Evolutionary conservation across 805 yeast genomes (phyloP), one percentile per base, ranked within the genome.

Genomic region (Brettanomyces sp.): DNA sequence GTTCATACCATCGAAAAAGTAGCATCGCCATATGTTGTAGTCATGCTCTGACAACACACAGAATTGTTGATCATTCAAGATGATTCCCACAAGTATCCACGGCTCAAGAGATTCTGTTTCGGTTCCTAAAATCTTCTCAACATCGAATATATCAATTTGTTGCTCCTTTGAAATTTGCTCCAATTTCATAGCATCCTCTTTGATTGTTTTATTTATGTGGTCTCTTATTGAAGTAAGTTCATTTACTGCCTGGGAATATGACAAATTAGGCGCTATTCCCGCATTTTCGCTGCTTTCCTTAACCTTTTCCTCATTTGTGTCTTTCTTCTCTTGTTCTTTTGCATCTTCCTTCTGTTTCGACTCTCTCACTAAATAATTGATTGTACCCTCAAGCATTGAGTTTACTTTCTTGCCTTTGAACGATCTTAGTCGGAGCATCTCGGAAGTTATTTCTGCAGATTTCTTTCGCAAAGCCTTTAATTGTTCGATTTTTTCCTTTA

Each of bases 61-160:
- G 47, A 63, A 69, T 22, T 59, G 59, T 4, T 51, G 46, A 8
- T 63, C 60, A 36, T 55, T 59, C 9, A 69, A 39, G 3, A 70
- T 56, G 3, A 66, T 62, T 23, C 74, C 74, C 11, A 58, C 56
- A 3, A 71, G 50, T 5, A 68, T 44, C 59, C 68, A 69, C 4
- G 73, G 71, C 25, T 69, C 72, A 11, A 60, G 40, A 12, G 49
- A 42, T 1, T 37, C 43, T 11, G 55, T 57, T 13, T 47, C 39
- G 35, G 45, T 43, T 3, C 53, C 50, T 32, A 68, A 37, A 4
- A 67, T 41, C 5, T 37, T 44, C 5, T 62, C 54, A 13, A 65
- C 55, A 44, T 66, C 60, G 34, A 46, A 52, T 9, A 63, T 41
- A 38, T 60, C 53, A 18, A 63, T 51, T 1, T 44, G 32, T 24